Evolutionary conservation across 2,329 filamentous ascomycete genomes (phyloP).

Genomic region (Bipolaris sorokiniana): DNA sequence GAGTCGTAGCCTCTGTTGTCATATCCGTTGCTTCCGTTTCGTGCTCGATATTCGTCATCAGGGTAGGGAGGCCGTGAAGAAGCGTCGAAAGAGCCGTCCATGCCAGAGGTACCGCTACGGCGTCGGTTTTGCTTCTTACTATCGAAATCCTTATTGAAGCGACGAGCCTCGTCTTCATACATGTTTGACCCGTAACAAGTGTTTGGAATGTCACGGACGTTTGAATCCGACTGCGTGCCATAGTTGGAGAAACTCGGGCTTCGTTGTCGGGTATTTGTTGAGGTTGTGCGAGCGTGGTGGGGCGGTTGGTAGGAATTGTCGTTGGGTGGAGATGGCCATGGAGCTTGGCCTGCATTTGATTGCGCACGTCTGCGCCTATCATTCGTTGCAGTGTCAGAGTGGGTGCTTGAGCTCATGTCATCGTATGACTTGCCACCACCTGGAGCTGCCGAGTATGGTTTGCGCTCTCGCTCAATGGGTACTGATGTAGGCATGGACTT

Average conservation of each 20-base stretch:
- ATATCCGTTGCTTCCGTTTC: slow-evolving; percentile 35
- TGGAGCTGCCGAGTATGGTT: slow-evolving; percentile 67
- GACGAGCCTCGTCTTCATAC: slow-evolving; percentile 42
- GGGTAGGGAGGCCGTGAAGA: slow-evolving; percentile 41
- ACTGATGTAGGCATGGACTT: slow-evolving; percentile 48
- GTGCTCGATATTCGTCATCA: slow-evolving; percentile 39
- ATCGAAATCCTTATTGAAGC: slow-evolving; percentile 41
- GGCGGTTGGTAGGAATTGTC: slow-evolving; percentile 29
- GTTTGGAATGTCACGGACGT: slow-evolving; percentile 38
- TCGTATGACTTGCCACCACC: slow-evolving; percentile 64
- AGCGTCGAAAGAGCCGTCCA: slow-evolving; percentile 36
- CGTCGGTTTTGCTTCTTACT: slow-evolving; percentile 35
- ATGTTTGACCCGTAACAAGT: slow-evolving; percentile 43
- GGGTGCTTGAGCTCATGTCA: slow-evolving; percentile 29
- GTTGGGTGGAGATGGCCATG: slow-evolving; percentile 34
- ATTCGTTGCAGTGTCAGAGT: slow-evolving; percentile 31
- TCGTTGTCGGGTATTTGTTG: slow-evolving; percentile 32
- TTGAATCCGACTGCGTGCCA: slow-evolving; percentile 44
- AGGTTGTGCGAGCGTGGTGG: slow-evolving; percentile 31
- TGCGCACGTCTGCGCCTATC: slow-evolving; percentile 40
- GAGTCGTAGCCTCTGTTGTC: slow-evolving; percentile 39
- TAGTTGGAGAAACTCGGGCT: slow-evolving; percentile 47
- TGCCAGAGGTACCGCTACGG: slow-evolving; percentile 30
- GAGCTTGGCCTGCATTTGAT: slow-evolving; percentile 41
- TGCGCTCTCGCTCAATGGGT: slow-evolving; percentile 68